phyloP scores from a whole-genome alignment of 2,329 filamentous ascomycete species.

The Lecanicillium sp. region DNA sequence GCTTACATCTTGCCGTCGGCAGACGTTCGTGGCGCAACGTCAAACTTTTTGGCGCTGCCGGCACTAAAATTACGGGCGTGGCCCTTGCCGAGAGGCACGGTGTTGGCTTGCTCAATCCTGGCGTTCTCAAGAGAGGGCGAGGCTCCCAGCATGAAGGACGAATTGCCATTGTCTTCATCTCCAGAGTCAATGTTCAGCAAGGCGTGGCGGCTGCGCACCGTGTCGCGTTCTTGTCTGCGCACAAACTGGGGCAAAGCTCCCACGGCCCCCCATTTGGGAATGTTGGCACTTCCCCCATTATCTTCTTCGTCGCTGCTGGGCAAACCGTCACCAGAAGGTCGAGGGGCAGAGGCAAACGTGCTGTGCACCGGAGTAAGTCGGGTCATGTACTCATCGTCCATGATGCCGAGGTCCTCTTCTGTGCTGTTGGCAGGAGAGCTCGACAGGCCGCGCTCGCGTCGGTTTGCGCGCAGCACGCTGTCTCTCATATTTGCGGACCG shows the following conservation, averaged over 20 bases:
- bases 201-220: slow-evolving; percentile 46
- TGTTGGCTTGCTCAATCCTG: slow-evolving; percentile 57
- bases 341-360: slow-evolving; percentile 21
- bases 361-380: slow-evolving; percentile 22
- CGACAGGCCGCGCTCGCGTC: slow-evolving; percentile 18
- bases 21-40: slow-evolving; percentile 52
- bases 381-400: slow-evolving; percentile 70
- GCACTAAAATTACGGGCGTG: slow-evolving; percentile 69
- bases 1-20: slow-evolving; percentile 35
- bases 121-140: slow-evolving; percentile 30
- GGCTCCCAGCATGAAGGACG: too few relatives aligned
- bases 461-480: slow-evolving; percentile 25
- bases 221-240: slow-evolving; percentile 36
- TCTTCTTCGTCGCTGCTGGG: slow-evolving; percentile 54
- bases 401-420: slow-evolving; percentile 56
- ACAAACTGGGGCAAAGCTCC: slow-evolving; percentile 48
- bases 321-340: slow-evolving; percentile 42
- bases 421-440: slow-evolving; percentile 36
- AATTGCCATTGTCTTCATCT: slow-evolving; percentile 23
- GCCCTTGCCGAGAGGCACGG: slow-evolving; percentile 57
- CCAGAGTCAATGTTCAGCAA: slow-evolving; percentile 35
- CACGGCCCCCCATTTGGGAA: slow-evolving; percentile 47
- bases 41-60: slow-evolving; percentile 67
- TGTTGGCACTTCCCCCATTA: slow-evolving; percentile 45
- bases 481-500: slow-evolving; percentile 38